Evolutionary conservation across 2,329 filamentous ascomycete species (phyloP).

Genomic region (Monosporascus sp.): DNA sequence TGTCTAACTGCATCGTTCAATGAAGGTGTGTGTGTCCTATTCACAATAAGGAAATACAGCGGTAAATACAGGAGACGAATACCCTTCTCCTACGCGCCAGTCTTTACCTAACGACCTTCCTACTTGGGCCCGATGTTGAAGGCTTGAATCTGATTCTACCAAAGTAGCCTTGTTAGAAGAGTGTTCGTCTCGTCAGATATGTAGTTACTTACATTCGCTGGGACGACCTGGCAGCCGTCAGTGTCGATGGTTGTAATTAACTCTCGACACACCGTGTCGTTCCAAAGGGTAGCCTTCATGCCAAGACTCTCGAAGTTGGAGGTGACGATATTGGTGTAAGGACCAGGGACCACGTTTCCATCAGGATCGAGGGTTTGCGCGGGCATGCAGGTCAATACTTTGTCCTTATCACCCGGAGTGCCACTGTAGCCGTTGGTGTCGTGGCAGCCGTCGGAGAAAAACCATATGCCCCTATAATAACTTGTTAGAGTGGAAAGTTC

Average conservation of each 20-base stretch:
- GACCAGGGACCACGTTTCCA: background rate
- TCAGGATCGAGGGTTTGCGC: background rate
- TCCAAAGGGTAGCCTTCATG: constrained; percentile 1
- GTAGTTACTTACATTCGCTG: too few relatives aligned
- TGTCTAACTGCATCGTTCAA: too few relatives aligned
- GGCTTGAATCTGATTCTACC: too few relatives aligned
- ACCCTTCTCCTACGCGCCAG: too few relatives aligned
- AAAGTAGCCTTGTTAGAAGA: too few relatives aligned
- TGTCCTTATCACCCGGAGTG: background rate
- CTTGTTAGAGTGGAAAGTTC: background rate
- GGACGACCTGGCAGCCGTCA: background rate
- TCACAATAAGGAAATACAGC: background rate
- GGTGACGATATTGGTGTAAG: constrained; percentile 1
- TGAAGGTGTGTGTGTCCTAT: too few relatives aligned
- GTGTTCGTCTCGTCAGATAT: too few relatives aligned
- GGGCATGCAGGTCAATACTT: constrained; percentile 1
- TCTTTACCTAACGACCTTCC: too few relatives aligned
- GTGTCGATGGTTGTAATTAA: background rate
- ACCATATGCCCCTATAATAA: constrained; percentile 1
- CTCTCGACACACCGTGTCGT: background rate
- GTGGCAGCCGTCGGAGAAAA: constrained; percentile 2
- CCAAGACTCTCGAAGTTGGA: background rate
- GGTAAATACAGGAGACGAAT: background rate
- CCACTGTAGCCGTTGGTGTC: background rate
- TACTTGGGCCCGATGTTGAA: too few relatives aligned